A percentile compares a stretch with the other conserved stretches of the same genome.
Evolutionary conservation across 2,329 filamentous ascomycete genomes (phyloP).

Genomic region (Cladorrhinum sp.): DNA sequence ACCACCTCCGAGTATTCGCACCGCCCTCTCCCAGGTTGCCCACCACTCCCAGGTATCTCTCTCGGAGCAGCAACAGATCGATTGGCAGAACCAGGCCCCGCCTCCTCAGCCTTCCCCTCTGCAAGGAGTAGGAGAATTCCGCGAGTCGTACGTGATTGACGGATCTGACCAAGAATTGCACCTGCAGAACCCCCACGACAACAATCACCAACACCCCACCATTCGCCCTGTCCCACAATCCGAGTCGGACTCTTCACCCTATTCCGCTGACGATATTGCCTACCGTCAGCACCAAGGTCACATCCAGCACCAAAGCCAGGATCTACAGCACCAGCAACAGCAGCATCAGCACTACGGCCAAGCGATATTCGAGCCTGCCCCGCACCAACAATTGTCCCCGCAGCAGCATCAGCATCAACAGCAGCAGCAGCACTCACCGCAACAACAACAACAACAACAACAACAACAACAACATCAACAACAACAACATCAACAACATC

Average conservation of each 20-base stretch:
- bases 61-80: conserved; percentile 32
- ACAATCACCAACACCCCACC: conserved; percentile 36
- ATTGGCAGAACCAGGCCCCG: conserved; percentile 34
- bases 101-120: conserved; percentile 43
- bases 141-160: conserved; percentile 34
- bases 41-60: conserved; percentile 36
- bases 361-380: conserved; percentile 40
- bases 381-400: conserved; percentile 34
- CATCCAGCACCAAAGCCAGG: conserved; percentile 37
- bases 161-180: conserved; percentile 41
- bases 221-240: conserved; percentile 48
- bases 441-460: conserved; percentile 33
- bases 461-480: conserved; percentile 11
- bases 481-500: conserved; percentile 31
- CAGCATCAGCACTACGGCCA: conserved; percentile 38
- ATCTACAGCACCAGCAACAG: conserved; percentile 40
- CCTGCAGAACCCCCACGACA: conserved; percentile 41
- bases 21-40: conserved; percentile 38
- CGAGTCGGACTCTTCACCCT: conserved; percentile 45
- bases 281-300: conserved; percentile 41
- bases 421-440: conserved; percentile 31
- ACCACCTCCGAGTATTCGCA: conserved; percentile 42
- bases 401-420: conserved; percentile 13
- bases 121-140: conserved; percentile 41
- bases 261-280: conserved; percentile 42